Base-by-base conservation (phyloP, 1,284 basidiomycete species). In the Tilletia horrida region DNA sequence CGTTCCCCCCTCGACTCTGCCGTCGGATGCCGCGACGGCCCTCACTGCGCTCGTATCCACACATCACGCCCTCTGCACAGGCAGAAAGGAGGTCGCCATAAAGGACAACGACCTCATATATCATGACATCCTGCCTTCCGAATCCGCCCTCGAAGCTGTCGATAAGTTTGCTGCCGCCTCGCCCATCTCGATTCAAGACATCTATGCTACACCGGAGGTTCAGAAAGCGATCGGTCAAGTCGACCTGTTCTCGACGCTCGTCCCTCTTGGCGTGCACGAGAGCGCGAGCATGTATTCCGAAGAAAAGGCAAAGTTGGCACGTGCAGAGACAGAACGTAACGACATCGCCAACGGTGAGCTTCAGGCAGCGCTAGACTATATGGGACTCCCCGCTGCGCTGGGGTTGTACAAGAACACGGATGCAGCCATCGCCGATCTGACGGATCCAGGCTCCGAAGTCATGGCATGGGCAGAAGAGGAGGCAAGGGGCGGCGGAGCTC, bases 91-190 rank as follows among this genome's bases (percentile, higher is more conserved):
- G 63, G 89, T 91, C 66, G 91, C 91, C 0, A 86, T 88, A 67
- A 88, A 90, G 67, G 93, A 97, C 84, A 98, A 98, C 82, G 95
- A 98, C 79, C 87, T 99, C 59, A 96, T 99, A 74, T 99, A 98
- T 84, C 94, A 98, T 80, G 92, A 92, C n/a, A 87, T 95, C 66
- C 84, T 94, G 0, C 92, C 93, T 0, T 85, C 90, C 3, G 86
- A 89, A 16, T 91, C 93, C 21, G 87, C 90, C 0, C 86, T 98
- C 0, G 88, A 93, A 0, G 81, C 85, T 0, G 87, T 96, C 66
- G 93, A 96, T 65, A 92, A 92, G 79, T 85, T 89, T 0, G 84
- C 86, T 0, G 88, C 93, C 0, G 91, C 92, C 0, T 88, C 87
- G 0, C 88, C 92, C 0, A 89, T 95, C 65, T 87, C 91, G 0